Base-by-base conservation (phyloP, 768 basidiomycete species). In the Epithele typhae region DNA sequence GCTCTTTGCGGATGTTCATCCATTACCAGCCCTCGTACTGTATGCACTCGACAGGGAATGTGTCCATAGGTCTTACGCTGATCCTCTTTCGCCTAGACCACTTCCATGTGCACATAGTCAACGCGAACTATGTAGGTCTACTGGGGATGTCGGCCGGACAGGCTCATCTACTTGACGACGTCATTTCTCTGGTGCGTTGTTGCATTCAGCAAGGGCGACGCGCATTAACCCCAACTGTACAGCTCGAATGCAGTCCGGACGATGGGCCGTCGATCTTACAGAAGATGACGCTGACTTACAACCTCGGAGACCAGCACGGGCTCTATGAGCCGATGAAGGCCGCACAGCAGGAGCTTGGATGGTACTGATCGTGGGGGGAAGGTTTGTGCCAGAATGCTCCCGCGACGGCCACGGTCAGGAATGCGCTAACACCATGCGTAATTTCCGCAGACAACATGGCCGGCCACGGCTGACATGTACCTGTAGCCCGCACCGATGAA, bases 21-120 rank as follows among this genome's bases (percentile, higher is more conserved):
- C 96, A 99, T 62, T 99, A 99, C 62, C 94, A 96, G 60, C 95
- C 95, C 0, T 88, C 84, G 30, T 98, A 97, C 61, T 97, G 94
- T 94, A 48, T 52, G 88, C 73, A 3, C 14, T 30, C n/a, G n/a
- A n/a, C n/a, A n/a, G n/a, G n/a, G n/a, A n/a, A n/a, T n/a, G n/a
- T n/a, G n/a, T n/a, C n/a, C n/a, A n/a, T n/a, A n/a, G n/a, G n/a
- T n/a, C 27, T 30, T 30, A 7, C 27, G 7, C 27, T 30, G 27
- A 30, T 14, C 27, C 7, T 14, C 14, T 30, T 7, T 14, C 27
- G 14, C 14, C 4, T 52, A 95, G 93, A 96, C 60, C 93, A 92
- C 57, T 92, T 96, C 60, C 93, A 97, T 51, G 87, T 96, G 3
- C 93, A 97, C 56, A 84, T 95, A 42, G 89, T 92, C 22, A 87